phyloP scores from a whole-genome alignment of 257 asterid genomes.

The Nicotiana noctiflora region DNA sequence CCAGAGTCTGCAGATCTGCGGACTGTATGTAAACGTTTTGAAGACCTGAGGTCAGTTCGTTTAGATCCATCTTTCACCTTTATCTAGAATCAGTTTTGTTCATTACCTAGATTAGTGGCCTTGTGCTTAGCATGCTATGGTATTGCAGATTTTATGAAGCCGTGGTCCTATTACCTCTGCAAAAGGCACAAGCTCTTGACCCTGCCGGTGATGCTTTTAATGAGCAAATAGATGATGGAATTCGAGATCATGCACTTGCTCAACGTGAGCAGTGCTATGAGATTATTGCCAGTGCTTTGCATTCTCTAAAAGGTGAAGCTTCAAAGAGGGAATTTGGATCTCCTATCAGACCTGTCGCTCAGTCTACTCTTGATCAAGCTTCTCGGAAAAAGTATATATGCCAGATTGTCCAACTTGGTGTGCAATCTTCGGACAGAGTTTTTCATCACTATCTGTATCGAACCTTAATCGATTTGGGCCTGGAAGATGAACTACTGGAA shows the following conservation, averaged over 20 bases:
- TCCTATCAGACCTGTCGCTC: constrained; percentile 66
- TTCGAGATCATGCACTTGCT: constrained; percentile 70
- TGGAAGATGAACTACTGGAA: constrained; percentile 87
- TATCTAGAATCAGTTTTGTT: constrained; percentile 7
- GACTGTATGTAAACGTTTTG: constrained; percentile 90
- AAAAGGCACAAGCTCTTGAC: constrained; percentile 84
- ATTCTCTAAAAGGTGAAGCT: constrained; percentile 64
- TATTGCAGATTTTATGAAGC: constrained; percentile 93
- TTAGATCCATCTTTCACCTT: constrained; percentile 3
- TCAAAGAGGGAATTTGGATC: constrained; percentile 71
- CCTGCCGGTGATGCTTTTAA: constrained; percentile 88
- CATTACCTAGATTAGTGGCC: not conserved
- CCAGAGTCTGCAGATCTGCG: constrained; percentile 89
- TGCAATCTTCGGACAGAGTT: constrained; percentile 80
- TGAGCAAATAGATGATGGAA: constrained; percentile 69
- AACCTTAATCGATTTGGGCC: constrained; percentile 72
- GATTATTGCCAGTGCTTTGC: constrained; percentile 65
- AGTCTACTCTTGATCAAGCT: constrained; percentile 68
- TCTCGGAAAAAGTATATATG: constrained; percentile 70
- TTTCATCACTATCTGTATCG: constrained; percentile 83
- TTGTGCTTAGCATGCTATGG: constrained; percentile 14
- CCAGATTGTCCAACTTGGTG: constrained; percentile 94
- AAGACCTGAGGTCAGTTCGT: constrained; percentile 75
- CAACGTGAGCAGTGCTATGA: constrained; percentile 87
- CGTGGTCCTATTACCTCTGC: constrained; percentile 86